Evolutionary conservation across 2,329 filamentous ascomycete species (phyloP).

Genomic region (Fusarium sp.): DNA sequence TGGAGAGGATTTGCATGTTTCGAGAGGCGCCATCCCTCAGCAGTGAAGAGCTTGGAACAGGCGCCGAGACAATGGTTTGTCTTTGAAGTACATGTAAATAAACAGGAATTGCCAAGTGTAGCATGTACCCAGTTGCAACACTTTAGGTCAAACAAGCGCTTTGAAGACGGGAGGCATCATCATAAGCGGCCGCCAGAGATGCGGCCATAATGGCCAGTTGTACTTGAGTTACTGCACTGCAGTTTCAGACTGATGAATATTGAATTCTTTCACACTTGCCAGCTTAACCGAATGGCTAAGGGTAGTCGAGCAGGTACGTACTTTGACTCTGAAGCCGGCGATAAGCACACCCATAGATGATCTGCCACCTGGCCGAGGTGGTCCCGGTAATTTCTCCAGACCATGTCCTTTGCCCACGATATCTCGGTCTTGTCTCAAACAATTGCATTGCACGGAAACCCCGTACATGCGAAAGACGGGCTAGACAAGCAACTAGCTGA

Average conservation of each 20-base stretch:
- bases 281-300: slow-evolving; percentile 10
- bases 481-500: slow-evolving; percentile 15
- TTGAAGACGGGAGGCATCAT: slow-evolving; percentile 23
- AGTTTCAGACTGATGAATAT: slow-evolving; percentile 9
- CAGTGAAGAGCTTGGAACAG: slow-evolving; percentile 27
- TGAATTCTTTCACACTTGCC: not conserved
- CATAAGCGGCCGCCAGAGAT: slow-evolving; percentile 16
- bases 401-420: slow-evolving; percentile 16
- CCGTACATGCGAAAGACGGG: slow-evolving; percentile 1
- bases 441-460: slow-evolving; percentile 1
- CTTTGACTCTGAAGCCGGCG: not conserved
- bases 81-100: slow-evolving; percentile 9
- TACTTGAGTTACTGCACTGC: slow-evolving; percentile 12
- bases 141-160: slow-evolving; percentile 39
- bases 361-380: slow-evolving; percentile 42
- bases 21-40: slow-evolving; percentile 39
- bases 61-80: slow-evolving; percentile 16
- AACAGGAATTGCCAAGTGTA: not conserved
- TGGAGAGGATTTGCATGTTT: slow-evolving; percentile 38
- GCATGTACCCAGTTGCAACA: slow-evolving; percentile 26
- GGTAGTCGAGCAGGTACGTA: slow-evolving; percentile 2
- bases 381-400: slow-evolving; percentile 34
- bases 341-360: slow-evolving; percentile 34
- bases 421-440: slow-evolving; percentile 3
- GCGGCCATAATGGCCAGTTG: slow-evolving; percentile 18